phyloP scores from a whole-genome alignment of 2,329 filamentous ascomycete genomes.

The Alternaria sp. region DNA sequence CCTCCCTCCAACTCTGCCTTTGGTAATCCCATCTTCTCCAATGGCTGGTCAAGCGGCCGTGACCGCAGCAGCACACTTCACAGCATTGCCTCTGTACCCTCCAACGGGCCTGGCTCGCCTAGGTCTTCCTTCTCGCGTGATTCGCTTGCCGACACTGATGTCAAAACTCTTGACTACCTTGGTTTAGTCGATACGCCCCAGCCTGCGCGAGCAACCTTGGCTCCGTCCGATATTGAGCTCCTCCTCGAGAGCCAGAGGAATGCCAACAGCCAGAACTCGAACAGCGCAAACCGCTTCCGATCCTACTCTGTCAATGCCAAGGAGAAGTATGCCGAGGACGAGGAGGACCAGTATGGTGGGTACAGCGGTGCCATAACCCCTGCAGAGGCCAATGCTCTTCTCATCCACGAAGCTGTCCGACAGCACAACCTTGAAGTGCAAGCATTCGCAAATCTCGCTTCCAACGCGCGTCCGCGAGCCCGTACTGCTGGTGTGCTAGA shows the following conservation, averaged over 20 bases:
- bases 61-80: conserved; percentile 88
- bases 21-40: conserved; percentile 86
- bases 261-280: conserved; percentile 67
- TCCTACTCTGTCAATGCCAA: conserved; percentile 99
- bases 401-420: conserved; percentile 77
- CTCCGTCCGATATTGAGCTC: conserved; percentile 64
- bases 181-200: conserved; percentile 94
- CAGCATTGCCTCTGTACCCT: conserved; percentile 86
- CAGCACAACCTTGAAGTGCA: conserved; percentile 94
- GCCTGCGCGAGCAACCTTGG: conserved; percentile 75
- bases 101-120: conserved; percentile 86
- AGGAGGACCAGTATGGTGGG: conserved; percentile 74
- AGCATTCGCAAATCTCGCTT: conserved; percentile 86
- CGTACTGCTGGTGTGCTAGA: conserved; percentile 92
- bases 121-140: conserved; percentile 86
- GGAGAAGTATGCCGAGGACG: conserved; percentile 93
- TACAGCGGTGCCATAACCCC: conserved; percentile 69
- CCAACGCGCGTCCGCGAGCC: conserved; percentile 82
- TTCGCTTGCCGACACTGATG: conserved; percentile 83
- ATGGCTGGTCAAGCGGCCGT: conserved; percentile 81
- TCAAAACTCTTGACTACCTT: conserved; percentile 93
- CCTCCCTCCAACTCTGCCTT: conserved; percentile 70
- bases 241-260: conserved; percentile 61
- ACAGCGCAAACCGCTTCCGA: conserved; percentile 82
- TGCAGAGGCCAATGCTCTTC: conserved; percentile 65